A percentile compares a stretch with the other conserved stretches of the same genome.
phyloP scores from a whole-genome alignment of 352 stramenopile species.

The Plasmopara muralis region DNA sequence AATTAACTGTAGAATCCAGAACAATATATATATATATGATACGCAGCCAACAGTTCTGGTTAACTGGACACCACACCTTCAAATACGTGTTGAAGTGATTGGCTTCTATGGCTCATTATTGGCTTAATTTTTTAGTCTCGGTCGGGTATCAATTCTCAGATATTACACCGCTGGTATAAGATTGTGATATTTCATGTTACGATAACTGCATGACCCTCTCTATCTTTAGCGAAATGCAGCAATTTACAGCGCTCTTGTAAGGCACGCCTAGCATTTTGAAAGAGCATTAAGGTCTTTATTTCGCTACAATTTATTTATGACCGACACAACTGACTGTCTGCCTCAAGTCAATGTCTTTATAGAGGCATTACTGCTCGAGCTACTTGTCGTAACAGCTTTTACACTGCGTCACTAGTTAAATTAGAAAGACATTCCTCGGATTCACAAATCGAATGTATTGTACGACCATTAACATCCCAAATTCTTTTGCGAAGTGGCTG shows the following conservation, averaged over 20 bases:
- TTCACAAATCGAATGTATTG: constrained; percentile 2
- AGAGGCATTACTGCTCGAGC: constrained; percentile 13
- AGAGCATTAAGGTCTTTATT: neutral
- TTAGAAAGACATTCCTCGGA: constrained; percentile 1
- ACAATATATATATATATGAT: no score
- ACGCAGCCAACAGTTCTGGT: no score
- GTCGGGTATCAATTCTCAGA: no score
- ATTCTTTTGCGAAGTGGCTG: constrained; percentile 7
- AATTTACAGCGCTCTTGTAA: no score
- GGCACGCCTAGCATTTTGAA: no score
- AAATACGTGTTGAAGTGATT: no score
- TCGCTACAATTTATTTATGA: constrained; percentile 7
- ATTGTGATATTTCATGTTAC: no score
- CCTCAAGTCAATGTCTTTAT: constrained; percentile 16
- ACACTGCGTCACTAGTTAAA: constrained; percentile 7
- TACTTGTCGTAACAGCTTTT: constrained; percentile 11
- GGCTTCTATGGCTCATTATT: no score
- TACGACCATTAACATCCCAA: constrained; percentile 7
- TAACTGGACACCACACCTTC: no score
- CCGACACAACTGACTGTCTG: constrained; percentile 3
- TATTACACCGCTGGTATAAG: no score
- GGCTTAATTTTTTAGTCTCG: no score
- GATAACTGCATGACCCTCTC: neutral
- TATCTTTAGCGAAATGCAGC: neutral
- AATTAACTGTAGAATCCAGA: no score